Conservation (phyloP, 352 stramenopile genomes). For the Phytophthora fragariae region DNA sequence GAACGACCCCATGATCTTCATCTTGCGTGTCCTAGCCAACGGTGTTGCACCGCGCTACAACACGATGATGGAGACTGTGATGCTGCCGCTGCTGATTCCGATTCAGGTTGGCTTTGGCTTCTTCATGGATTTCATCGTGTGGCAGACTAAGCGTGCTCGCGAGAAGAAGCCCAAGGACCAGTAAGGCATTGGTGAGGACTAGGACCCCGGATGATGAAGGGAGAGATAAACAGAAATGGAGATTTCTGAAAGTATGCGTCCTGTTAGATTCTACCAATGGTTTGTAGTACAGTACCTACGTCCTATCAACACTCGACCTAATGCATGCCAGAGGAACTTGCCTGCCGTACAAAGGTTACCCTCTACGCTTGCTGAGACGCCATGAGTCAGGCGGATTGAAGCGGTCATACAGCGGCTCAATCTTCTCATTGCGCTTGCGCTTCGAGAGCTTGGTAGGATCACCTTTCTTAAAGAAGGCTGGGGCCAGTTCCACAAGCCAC, state of each 20-base stretch:
- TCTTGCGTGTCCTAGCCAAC: conserved; percentile 78
- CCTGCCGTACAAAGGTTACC: conserved; percentile 44
- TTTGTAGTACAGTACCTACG: background rate
- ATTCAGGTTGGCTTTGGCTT: conserved; percentile 81
- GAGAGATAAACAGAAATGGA: conserved; percentile 4
- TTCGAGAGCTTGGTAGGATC: conserved; percentile 98
- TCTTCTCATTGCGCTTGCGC: conserved; percentile 99
- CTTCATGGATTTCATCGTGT: conserved; percentile 86
- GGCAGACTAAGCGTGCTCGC: conserved; percentile 55
- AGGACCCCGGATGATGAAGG: background rate
- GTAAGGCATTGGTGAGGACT: conserved; percentile 26
- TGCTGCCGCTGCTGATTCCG: conserved; percentile 66
- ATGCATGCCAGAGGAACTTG: background rate
- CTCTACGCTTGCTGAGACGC: conserved; percentile 96
- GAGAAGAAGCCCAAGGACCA: conserved; percentile 72
- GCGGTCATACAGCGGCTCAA: conserved; percentile 98
- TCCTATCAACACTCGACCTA: background rate
- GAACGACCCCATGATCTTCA: conserved; percentile 80
- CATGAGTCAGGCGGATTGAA: conserved; percentile 98
- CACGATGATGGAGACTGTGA: conserved; percentile 71
- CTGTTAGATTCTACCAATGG: conserved; percentile 18
- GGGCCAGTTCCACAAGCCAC: conserved; percentile 98
- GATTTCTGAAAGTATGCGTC: background rate
- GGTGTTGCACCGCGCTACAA: conserved; percentile 79
- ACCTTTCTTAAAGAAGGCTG: conserved; percentile 96